A percentile compares a stretch with the other conserved stretches of the same genome.
Conservation (phyloP, 768 basidiomycete genomes). For the Coprinopsis sp. region DNA sequence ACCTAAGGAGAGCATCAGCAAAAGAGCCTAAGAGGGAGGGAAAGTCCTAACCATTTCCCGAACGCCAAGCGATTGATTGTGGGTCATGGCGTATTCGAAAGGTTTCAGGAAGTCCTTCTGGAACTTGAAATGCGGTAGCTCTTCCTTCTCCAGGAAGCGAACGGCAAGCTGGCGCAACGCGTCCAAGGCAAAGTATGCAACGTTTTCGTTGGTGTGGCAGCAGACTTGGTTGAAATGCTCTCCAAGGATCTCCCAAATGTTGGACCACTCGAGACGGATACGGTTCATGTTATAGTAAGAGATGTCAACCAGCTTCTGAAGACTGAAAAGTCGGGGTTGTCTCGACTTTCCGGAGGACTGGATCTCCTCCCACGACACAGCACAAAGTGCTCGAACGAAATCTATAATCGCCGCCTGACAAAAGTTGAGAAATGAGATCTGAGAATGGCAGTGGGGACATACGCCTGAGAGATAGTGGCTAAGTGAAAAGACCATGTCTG, state of each 20-base stretch:
- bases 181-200: slow-evolving; percentile 95
- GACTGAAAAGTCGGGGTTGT: slow-evolving; percentile 90
- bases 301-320: slow-evolving; percentile 98
- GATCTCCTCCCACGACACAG: slow-evolving; percentile 99
- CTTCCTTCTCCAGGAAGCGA: slow-evolving; percentile 98
- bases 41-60: slow-evolving; percentile 76
- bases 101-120: slow-evolving; percentile 99
- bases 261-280: slow-evolving; percentile 97
- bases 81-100: slow-evolving; percentile 96
- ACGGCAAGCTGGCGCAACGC: slow-evolving; percentile 95
- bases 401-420: slow-evolving; percentile 90
- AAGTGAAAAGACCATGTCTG: slow-evolving; percentile 98
- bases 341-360: slow-evolving; percentile 94
- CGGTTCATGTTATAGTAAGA: slow-evolving; percentile 99
- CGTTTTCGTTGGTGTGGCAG: slow-evolving; percentile 95
- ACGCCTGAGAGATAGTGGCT: slow-evolving; percentile 95
- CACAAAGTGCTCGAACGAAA: slow-evolving; percentile 92
- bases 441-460: slow-evolving; percentile 27
- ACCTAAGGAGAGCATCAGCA: slow-evolving; percentile 46
- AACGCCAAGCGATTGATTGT: slow-evolving; percentile 93
- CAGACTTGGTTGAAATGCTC: slow-evolving; percentile 99
- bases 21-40: background rate
- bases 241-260: slow-evolving; percentile 95
- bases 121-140: slow-evolving; percentile 96
- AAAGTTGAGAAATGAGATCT: slow-evolving; percentile 8